These are phyloP conservation scores for Funneliformis mosseae DNA, from an alignment of 192 early-diverging fungal genomes.

Conservation along the genomic window DNA sequence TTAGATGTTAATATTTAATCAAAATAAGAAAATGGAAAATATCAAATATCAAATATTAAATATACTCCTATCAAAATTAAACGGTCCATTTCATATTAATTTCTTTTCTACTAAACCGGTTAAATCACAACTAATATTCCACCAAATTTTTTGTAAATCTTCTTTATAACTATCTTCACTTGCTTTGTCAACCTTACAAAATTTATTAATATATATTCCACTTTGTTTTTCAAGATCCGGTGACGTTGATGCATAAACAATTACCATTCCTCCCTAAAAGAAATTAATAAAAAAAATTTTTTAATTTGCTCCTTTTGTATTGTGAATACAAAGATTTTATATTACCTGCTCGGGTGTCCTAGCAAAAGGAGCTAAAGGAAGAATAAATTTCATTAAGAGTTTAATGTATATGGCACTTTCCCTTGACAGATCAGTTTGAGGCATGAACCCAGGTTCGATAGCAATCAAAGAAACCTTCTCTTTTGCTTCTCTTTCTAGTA, in stretches of 20 bases:
- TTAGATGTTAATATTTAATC: too few relatives aligned
- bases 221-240: conserved; percentile 9
- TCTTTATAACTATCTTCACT: conserved; percentile 44
- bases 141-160: conserved; percentile 46
- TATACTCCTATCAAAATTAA: neutral
- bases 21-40: too few relatives aligned
- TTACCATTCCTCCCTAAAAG: conserved; percentile 26
- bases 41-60: too few relatives aligned
- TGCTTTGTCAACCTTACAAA: conserved; percentile 25
- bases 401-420: neutral
- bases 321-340: neutral
- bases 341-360: conserved; percentile 21
- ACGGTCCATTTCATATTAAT: neutral
- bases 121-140: conserved; percentile 39
- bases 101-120: conserved; percentile 31
- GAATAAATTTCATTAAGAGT: conserved; percentile 16
- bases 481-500: conserved; percentile 24
- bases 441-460: conserved; percentile 13
- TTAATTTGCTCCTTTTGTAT: neutral
- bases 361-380: conserved; percentile 8
- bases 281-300: neutral
- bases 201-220: conserved; percentile 15
- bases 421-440: neutral
- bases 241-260: conserved; percentile 18
- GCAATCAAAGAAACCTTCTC: neutral